Conservation (phyloP, 352 stramenopile genomes). For the Globisporangium carolinianum region DNA sequence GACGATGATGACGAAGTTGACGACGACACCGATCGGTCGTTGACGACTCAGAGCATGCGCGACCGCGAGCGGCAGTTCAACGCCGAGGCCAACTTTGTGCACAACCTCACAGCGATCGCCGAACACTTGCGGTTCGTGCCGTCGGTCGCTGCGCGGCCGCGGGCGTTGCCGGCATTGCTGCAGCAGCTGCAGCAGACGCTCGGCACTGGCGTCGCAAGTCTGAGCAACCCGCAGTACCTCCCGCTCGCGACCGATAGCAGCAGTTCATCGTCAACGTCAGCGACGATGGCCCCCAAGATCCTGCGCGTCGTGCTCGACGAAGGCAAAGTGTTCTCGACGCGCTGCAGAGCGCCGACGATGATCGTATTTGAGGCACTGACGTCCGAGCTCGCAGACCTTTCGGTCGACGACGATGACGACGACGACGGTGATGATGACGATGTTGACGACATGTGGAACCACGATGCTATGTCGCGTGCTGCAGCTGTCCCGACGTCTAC, state of each 20-base stretch:
- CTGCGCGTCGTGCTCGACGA: slow-evolving; percentile 22
- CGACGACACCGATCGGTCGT: not conserved
- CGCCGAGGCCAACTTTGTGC: slow-evolving; percentile 21
- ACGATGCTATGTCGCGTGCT: not conserved
- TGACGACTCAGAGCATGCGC: slow-evolving; percentile 4
- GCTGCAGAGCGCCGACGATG: slow-evolving; percentile 25
- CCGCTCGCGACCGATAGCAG: slow-evolving; percentile 6
- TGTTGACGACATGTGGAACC: not conserved
- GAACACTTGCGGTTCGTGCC: slow-evolving; percentile 20
- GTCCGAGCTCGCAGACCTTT: not conserved
- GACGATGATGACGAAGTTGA: not conserved
- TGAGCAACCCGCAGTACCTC: slow-evolving; percentile 10
- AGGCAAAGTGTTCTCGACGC: slow-evolving; percentile 33
- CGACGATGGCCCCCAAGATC: slow-evolving; percentile 4
- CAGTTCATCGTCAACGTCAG: no score
- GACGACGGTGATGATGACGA: not conserved
- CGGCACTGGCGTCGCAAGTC: not conserved
- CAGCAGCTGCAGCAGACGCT: slow-evolving; percentile 12
- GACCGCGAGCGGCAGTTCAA: slow-evolving; percentile 22
- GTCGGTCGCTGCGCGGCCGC: slow-evolving; percentile 6
- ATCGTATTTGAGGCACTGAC: slow-evolving; percentile 30
- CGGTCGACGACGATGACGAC: not conserved
- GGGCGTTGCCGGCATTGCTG: slow-evolving; percentile 12
- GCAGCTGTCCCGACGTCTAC: slow-evolving; percentile 2
- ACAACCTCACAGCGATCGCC: slow-evolving; percentile 26